Base-by-base conservation (phyloP, 1,284 basidiomycete species). In the Pseudozyma sp. region DNA sequence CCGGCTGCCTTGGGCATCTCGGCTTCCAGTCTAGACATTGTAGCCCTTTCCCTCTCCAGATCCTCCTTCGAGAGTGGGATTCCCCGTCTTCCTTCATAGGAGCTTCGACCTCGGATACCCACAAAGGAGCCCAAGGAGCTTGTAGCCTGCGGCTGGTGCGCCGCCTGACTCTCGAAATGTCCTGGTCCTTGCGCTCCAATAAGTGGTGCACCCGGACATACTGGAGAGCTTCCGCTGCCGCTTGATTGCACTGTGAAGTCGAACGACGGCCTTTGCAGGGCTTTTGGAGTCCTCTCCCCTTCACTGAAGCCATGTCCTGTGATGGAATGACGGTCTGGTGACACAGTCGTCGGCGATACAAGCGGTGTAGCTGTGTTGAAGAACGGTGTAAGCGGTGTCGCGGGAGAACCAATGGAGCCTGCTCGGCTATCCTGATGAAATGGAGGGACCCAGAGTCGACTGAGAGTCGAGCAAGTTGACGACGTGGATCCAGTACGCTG, bases 181-280 rank as follows among this genome's bases (percentile, higher is more conserved):
- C 56, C 64, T 4, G 56, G 50, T n/a, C 24, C 47, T n/a, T 55
- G 45, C 3, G 44, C 44, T 7, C 64, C 69, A 16, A 72, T 68
- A 39, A 67, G 30, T 16, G 69, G 69, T n/a, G 69, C 69, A 9
- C 69, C 69, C 0, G 69, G 60, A 29, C 64, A 72, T 34, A n/a
- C 35, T 4, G 64, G 60, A 17, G 55, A 48, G 7, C 43, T 50
- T 10, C 10, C 14, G 8, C 6, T 43, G 10, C 31, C 17, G 40
- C 16, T 19, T 3, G 57, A 14, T 17, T 19, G 55, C 5, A 46
- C 35, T 8, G 40, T 11, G 7, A 54, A 58, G 40, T 63, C 56
- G 39, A 64, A 72, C 0, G 48, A 51, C 2, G 69, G 11, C 8
- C 56, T 53, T 14, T 49, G 54, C 1, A 29, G 30, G 31, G 69